phyloP scores from a whole-genome alignment of 78 protist species.

The Diacronema lutheri region DNA sequence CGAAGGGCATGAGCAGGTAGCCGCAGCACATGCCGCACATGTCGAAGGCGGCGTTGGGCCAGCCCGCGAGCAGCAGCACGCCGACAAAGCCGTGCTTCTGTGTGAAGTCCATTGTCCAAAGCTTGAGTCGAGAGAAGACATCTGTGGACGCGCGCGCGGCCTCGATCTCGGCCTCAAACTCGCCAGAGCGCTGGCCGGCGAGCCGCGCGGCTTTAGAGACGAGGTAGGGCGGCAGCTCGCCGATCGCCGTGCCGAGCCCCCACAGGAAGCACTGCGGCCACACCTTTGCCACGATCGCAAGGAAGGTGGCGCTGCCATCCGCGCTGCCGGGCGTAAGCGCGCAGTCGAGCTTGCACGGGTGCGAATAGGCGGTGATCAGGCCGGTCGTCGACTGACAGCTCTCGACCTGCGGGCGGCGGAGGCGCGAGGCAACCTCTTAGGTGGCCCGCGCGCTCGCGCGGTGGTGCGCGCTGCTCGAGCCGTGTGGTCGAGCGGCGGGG shows the following conservation, averaged over 20 bases:
- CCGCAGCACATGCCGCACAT: constrained; percentile 81
- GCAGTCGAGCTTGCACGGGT: too few species aligned
- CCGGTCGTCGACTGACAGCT: too few species aligned
- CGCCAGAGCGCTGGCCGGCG: background rate
- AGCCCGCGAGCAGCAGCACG: constrained; percentile 71
- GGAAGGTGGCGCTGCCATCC: too few species aligned
- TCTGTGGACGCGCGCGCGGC: constrained; percentile 27
- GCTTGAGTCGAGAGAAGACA: constrained; percentile 12
- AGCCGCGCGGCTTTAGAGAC: background rate
- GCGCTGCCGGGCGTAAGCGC: too few species aligned
- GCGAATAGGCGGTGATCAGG: too few species aligned
- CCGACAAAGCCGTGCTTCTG: constrained; percentile 63
- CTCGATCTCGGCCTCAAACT: constrained; percentile 29
- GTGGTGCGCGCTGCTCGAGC: too few species aligned
- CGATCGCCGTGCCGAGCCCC: constrained; percentile 87
- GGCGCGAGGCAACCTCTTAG: too few species aligned
- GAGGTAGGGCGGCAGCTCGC: constrained; percentile 84
- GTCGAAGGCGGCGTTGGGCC: constrained; percentile 81
- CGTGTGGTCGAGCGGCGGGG: too few species aligned
- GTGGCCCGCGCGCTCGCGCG: too few species aligned
- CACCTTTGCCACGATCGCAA: background rate
- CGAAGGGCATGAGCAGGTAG: constrained; percentile 67
- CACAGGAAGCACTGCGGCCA: constrained; percentile 29
- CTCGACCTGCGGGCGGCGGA: too few species aligned
- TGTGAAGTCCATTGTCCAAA: constrained; percentile 35